A percentile compares a stretch with the other conserved stretches of the same genome.
phyloP scores from a whole-genome alignment of 345 rosid genomes.

The Syzygium oleosum region DNA sequence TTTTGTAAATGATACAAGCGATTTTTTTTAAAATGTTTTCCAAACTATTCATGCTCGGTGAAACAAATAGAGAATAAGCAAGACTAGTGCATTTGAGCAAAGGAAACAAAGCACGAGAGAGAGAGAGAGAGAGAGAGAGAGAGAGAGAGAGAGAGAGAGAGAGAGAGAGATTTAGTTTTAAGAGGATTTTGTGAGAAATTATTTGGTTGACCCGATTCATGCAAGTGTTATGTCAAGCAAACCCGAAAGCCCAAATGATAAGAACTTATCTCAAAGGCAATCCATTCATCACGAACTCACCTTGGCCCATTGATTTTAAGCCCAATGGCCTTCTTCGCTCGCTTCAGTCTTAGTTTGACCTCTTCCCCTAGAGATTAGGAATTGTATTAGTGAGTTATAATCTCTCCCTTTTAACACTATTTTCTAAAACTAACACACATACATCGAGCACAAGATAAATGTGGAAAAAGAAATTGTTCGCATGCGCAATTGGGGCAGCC shows the following conservation, averaged over 20 bases:
- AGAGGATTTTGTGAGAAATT: neutral
- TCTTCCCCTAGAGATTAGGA: neutral
- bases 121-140: accelerated
- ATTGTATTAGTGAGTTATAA: neutral
- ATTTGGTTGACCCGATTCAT: neutral
- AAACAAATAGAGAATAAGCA: neutral
- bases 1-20: neutral
- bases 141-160: accelerated
- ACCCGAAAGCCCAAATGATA: neutral
- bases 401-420: too few relatives aligned
- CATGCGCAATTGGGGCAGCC: neutral
- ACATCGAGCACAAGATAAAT: neutral
- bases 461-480: neutral
- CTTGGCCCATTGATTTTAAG: neutral
- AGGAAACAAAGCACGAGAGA: accelerated
- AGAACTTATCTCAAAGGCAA: neutral
- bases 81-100: neutral
- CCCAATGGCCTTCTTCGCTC: neutral
- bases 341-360: neutral
- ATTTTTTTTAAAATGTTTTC: neutral
- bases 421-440: too few relatives aligned
- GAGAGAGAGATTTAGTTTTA: accelerated
- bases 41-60: accelerated
- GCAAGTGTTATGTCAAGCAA: neutral
- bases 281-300: neutral